Evolutionary conservation across 306 rosid species (phyloP).

Genomic region (Trifolium subterraneum): DNA sequence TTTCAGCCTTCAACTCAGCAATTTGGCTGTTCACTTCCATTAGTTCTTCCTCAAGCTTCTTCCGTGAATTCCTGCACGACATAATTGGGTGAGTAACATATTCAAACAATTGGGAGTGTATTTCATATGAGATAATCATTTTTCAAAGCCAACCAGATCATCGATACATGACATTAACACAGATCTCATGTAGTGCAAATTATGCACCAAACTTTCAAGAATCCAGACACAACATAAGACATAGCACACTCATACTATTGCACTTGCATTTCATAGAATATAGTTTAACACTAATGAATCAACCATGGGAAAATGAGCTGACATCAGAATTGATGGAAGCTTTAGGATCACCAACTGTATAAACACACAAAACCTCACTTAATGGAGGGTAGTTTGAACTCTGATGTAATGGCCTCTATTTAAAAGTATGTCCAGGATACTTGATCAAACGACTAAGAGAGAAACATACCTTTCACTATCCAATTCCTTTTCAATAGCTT

Average conservation of each 20-base stretch:
- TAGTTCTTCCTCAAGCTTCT: slow-evolving; percentile 81
- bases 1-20: slow-evolving; percentile 75
- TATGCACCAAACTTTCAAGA: neutral
- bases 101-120: slow-evolving; percentile 4
- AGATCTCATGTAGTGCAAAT: neutral
- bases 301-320: slow-evolving; percentile 11
- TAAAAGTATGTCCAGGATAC: slow-evolving; percentile 7
- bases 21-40: slow-evolving; percentile 59
- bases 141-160: neutral
- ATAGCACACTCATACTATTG: neutral
- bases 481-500: slow-evolving; percentile 64
- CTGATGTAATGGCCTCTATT: neutral
- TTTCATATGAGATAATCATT: slow-evolving; percentile 25
- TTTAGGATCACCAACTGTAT: neutral
- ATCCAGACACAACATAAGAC: neutral
- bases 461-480: slow-evolving; percentile 74
- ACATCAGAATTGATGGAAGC: slow-evolving; percentile 1
- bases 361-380: slow-evolving; percentile 4
- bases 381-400: neutral
- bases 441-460: slow-evolving; percentile 2
- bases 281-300: slow-evolving; percentile 7
- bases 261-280: neutral
- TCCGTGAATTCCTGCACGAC: slow-evolving; percentile 66
- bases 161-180: neutral
- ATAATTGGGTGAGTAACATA: slow-evolving; percentile 27